Evolutionary conservation across 352 stramenopile genomes (phyloP).

Genomic region (Phytophthora litchii): DNA sequence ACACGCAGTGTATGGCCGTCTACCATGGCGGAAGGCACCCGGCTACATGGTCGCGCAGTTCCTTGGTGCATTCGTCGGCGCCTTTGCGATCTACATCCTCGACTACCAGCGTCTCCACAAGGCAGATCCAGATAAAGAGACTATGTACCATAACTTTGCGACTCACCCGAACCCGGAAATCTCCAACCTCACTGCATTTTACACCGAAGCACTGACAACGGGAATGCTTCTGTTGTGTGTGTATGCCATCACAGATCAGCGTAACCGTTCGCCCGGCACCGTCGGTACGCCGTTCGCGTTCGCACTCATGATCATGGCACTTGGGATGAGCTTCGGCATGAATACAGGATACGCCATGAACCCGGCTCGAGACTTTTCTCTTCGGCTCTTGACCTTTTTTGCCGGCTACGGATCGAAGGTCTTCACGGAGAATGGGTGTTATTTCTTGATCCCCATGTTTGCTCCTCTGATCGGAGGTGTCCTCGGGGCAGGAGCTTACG

Average conservation of each 20-base stretch:
- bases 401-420: conserved; percentile 65
- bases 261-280: conserved; percentile 48
- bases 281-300: conserved; percentile 48
- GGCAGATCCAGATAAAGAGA: conserved; percentile 51
- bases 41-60: conserved; percentile 51
- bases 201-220: conserved; percentile 60
- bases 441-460: conserved; percentile 73
- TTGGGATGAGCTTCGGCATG: conserved; percentile 69
- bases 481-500: conserved; percentile 50
- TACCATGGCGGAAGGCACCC: conserved; percentile 55
- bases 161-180: conserved; percentile 55
- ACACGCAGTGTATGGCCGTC: conserved; percentile 45
- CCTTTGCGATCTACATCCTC: conserved; percentile 47
- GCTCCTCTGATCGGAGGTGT: conserved; percentile 50
- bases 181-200: conserved; percentile 53
- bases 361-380: conserved; percentile 49
- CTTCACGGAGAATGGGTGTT: conserved; percentile 53
- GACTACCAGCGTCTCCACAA: conserved; percentile 54
- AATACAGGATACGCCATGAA: conserved; percentile 55
- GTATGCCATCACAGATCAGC: conserved; percentile 59
- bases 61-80: conserved; percentile 47
- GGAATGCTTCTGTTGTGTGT: conserved; percentile 58
- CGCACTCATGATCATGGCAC: conserved; percentile 57
- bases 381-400: conserved; percentile 48
- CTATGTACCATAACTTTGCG: conserved; percentile 48